A percentile compares a stretch with the other conserved stretches of the same genome.
These are phyloP conservation scores for Phytopythium mirpurense DNA, from an alignment of 352 stramenopile genomes.

Conservation along the genomic window DNA sequence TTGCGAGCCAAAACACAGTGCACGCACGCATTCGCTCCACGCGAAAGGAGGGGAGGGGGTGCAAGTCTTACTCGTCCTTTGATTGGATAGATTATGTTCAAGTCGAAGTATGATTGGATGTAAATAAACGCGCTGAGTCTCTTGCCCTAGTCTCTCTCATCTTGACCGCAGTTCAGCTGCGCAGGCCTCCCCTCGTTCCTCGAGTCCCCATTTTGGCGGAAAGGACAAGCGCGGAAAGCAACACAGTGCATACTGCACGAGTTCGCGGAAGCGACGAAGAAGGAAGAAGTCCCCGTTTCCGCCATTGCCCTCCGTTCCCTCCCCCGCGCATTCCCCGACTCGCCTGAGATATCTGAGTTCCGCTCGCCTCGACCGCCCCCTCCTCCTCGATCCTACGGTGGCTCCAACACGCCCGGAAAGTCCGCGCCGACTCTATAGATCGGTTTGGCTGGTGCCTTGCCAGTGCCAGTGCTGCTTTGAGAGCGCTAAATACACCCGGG, in stretches of 20 bases:
- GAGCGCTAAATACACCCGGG: no score
- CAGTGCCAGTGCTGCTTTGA: no score
- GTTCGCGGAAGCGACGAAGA: slow-evolving; percentile 3
- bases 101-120: background rate
- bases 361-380: no score
- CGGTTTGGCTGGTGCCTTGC: no score
- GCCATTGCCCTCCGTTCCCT: background rate
- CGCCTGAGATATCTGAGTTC: no score
- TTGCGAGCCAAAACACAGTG: slow-evolving; percentile 4
- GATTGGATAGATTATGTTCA: slow-evolving; percentile 1
- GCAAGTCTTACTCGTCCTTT: background rate
- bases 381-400: no score
- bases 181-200: background rate
- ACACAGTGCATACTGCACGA: background rate
- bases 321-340: background rate
- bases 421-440: no score
- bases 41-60: background rate
- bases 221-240: slow-evolving; percentile 1
- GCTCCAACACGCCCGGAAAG: no score
- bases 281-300: slow-evolving; percentile 1
- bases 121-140: background rate
- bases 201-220: slow-evolving; percentile 6
- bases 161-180: slow-evolving; percentile 5
- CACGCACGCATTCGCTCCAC: background rate
- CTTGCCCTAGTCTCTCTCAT: background rate